These are phyloP conservation scores for Russula emetica DNA, from an alignment of 768 basidiomycete species.

Conservation along the genomic window DNA sequence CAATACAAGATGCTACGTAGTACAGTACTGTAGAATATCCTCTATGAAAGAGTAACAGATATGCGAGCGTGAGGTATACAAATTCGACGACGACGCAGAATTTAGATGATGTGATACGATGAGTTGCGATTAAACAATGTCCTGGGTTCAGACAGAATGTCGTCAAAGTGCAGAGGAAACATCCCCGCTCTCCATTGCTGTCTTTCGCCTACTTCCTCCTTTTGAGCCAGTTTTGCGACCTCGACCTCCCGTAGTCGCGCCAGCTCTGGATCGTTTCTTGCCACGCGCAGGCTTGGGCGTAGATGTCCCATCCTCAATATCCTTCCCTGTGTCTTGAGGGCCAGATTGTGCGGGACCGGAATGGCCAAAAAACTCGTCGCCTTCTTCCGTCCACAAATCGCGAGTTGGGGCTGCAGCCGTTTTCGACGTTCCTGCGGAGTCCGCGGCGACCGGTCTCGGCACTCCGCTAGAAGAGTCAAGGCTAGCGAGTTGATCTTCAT, in stretches of 20 bases:
- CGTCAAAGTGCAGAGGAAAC: constrained; percentile 17
- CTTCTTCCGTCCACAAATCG: constrained; percentile 83
- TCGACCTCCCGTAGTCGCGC: constrained; percentile 33
- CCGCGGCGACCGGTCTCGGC: constrained; percentile 37
- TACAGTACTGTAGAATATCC: constrained; percentile 25
- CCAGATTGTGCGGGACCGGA: constrained; percentile 33
- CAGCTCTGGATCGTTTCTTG: constrained; percentile 38
- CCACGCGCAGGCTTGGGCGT: constrained; percentile 31
- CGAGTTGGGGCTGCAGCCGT: constrained; percentile 41
- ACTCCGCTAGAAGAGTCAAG: constrained; percentile 47
- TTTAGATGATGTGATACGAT: constrained; percentile 19
- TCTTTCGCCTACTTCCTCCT: constrained; percentile 29
- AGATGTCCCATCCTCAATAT: constrained; percentile 28
- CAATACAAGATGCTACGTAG: constrained; percentile 25
- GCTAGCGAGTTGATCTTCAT: constrained; percentile 86
- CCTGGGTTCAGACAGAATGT: constrained; percentile 2
- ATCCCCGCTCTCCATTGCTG: constrained; percentile 27
- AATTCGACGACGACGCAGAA: constrained; percentile 15
- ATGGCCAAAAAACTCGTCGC: constrained; percentile 81
- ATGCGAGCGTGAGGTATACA: constrained; percentile 22
- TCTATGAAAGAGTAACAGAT: constrained; percentile 21
- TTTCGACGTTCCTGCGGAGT: constrained; percentile 37
- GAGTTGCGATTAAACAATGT: constrained; percentile 16
- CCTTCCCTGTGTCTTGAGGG: constrained; percentile 29
- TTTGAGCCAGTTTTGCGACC: constrained; percentile 35